phyloP scores from a whole-genome alignment of 495 filamentous ascomycete genomes.

The Lasiosphaeris hirsuta region DNA sequence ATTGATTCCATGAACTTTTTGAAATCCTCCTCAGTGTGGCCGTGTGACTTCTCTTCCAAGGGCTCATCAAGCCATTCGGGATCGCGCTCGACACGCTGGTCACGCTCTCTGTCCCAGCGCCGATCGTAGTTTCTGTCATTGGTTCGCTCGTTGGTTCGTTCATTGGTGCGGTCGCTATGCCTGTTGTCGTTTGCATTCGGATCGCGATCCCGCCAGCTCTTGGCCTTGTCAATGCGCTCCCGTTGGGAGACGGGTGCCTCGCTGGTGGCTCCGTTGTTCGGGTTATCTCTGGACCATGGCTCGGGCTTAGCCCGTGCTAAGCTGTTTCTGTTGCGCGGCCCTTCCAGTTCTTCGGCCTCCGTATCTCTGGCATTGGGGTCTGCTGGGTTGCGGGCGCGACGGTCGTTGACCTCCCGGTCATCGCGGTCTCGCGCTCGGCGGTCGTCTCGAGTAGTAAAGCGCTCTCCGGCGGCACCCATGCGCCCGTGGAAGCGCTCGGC shows the following conservation, averaged over 20 bases:
- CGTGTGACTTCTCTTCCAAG: conserved; percentile 63
- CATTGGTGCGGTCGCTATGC: conserved; percentile 31
- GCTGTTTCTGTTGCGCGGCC: conserved; percentile 52
- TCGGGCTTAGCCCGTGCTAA: conserved; percentile 41
- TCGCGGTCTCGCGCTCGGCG: conserved; percentile 44
- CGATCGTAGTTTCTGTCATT: conserved; percentile 44
- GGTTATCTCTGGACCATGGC: conserved; percentile 39
- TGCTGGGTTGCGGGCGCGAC: conserved; percentile 50
- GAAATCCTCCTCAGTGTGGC: conserved; percentile 86
- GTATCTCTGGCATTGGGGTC: conserved; percentile 42
- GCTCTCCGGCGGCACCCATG: conserved; percentile 45
- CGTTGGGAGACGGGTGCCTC: conserved; percentile 41
- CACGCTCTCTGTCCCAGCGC: conserved; percentile 64
- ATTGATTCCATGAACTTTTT: conserved; percentile 91
- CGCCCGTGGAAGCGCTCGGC: conserved; percentile 59
- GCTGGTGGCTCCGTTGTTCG: conserved; percentile 37
- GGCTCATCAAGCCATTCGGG: conserved; percentile 85
- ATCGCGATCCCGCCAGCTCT: conserved; percentile 68
- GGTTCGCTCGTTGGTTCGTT: conserved; percentile 39
- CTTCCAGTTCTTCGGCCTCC: conserved; percentile 52
- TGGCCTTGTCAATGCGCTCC: conserved; percentile 54
- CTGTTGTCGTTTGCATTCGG: conserved; percentile 29
- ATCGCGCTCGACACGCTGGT: conserved; percentile 66
- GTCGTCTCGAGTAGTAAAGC: conserved; percentile 34
- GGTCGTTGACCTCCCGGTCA: conserved; percentile 52